Evolutionary conservation across 225 moss, liverwort and hornwort species (phyloP).

Genomic region (Straminergon stramineum): DNA sequence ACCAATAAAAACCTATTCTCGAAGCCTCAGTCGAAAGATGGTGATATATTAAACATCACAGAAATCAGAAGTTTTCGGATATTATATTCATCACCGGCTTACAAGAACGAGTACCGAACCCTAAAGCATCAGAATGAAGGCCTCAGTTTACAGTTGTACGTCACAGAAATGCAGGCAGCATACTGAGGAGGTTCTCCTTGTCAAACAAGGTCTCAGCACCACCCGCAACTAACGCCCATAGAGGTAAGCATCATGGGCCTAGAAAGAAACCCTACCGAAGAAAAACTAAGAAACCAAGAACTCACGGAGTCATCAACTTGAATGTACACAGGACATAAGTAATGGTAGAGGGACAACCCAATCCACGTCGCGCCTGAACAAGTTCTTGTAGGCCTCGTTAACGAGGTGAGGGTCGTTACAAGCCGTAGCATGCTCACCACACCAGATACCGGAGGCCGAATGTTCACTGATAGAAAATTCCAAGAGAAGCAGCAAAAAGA

Average conservation of each 20-base stretch:
- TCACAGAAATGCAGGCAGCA: slow-evolving; percentile 21
- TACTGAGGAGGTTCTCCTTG: slow-evolving; percentile 40
- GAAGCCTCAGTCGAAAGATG: slow-evolving; percentile 45
- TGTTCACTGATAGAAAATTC: background rate
- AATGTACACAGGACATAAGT: slow-evolving; percentile 11
- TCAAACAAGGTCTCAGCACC: slow-evolving; percentile 31
- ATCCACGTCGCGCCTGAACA: slow-evolving; percentile 28
- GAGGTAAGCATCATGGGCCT: slow-evolving; percentile 32
- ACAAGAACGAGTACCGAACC: background rate
- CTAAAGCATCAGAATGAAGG: background rate
- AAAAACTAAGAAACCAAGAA: too few species aligned
- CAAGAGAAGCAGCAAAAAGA: too few species aligned
- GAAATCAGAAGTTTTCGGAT: slow-evolving; percentile 16
- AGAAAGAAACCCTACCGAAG: fast-evolving
- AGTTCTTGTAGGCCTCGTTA: slow-evolving; percentile 2
- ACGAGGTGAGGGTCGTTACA: slow-evolving; percentile 31
- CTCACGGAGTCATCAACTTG: too few species aligned
- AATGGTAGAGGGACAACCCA: slow-evolving; percentile 30
- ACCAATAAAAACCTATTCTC: background rate
- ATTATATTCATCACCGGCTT: slow-evolving; percentile 10
- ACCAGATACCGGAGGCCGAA: slow-evolving; percentile 32
- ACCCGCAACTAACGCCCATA: slow-evolving; percentile 17
- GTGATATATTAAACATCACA: slow-evolving; percentile 12
- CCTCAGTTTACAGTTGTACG: slow-evolving; percentile 16
- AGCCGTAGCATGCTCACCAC: slow-evolving; percentile 6